Evolutionary conservation across 176 grass and related monocot genomes (phyloP).

Genomic region (Thalia dealbata): DNA sequence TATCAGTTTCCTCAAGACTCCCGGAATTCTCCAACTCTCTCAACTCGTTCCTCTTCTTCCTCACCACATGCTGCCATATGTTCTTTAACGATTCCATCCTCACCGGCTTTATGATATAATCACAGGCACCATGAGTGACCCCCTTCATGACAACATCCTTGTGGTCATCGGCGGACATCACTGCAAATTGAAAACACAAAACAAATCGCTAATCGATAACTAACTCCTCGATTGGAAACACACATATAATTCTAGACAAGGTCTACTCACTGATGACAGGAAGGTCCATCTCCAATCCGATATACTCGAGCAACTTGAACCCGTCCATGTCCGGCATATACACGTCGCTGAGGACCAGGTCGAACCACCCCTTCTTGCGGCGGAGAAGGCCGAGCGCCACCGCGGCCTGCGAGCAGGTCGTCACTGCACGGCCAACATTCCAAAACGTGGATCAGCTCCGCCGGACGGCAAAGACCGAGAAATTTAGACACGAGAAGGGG

Average conservation of each 20-base stretch:
- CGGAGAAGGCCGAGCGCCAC: slow-evolving; percentile 6
- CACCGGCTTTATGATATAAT: slow-evolving; percentile 18
- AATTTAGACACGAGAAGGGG: not conserved
- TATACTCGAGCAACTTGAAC: slow-evolving; percentile 15
- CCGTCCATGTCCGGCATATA: slow-evolving; percentile 23
- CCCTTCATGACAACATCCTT: slow-evolving; percentile 13
- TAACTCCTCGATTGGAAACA: not conserved
- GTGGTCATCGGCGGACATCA: slow-evolving; percentile 12
- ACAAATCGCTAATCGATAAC: not conserved
- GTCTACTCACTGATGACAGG: slow-evolving; percentile 12
- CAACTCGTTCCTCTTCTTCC: slow-evolving; percentile 1
- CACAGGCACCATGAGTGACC: slow-evolving; percentile 1
- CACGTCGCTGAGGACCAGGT: slow-evolving; percentile 14
- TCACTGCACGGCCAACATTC: slow-evolving; percentile 4
- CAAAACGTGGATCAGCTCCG: not conserved
- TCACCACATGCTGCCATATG: slow-evolving; percentile 17
- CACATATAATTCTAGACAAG: not conserved
- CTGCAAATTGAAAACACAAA: not conserved
- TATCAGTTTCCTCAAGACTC: slow-evolving; percentile 1
- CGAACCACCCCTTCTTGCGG: slow-evolving; percentile 1
- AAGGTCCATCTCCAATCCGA: slow-evolving; percentile 21
- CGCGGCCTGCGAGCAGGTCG: slow-evolving; percentile 8
- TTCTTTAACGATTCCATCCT: slow-evolving; percentile 4
- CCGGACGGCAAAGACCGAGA: not conserved
- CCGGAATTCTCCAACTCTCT: slow-evolving; percentile 3